Base-by-base conservation (phyloP, 371 early-diverging fungal species). In the Mortierella sp. region DNA sequence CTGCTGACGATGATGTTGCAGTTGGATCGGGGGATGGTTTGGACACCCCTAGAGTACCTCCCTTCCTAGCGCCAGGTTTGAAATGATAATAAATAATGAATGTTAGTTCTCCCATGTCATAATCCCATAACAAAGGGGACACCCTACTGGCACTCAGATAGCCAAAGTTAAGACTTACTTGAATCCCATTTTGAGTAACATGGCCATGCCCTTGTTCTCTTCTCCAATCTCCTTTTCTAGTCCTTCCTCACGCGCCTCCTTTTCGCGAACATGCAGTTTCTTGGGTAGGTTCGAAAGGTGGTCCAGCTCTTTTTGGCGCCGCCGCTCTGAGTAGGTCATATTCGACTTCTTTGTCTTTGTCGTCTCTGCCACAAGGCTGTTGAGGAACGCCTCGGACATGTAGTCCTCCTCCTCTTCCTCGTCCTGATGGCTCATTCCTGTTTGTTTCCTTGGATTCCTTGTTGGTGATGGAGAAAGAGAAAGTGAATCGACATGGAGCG, bases 171-270 rank as follows among this genome's bases (percentile, higher is more conserved):
- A 31, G 31, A 79, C 87, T 22, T 87, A 89, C 90, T 90, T 90
- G 86, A 90, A 94, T 0, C 93, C 94, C 92, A 94, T 92, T 41
- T 92, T 92, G 86, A 89, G 89, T 19, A 94, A 68, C 91, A 94
- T 90, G 40, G 91, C 83, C 90, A 92, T 91, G 29, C 94, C 94
- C 67, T 90, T 91, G 76, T 93, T 93, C 7, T 86, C 86, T 24
- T 85, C 84, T 9, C 86, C 88, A 11, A 93, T 68, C 40, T 84
- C 79, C 6, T 76, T 85, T 13, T 88, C 66, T 10, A 93, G 71
- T 0, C 92, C 93, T 41, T 85, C 80, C 58, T 91, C 88, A 40
- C 91, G 86, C 24, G 89, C 87, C 78, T 93, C 92, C 48, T 85
- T 70, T 50, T 88, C 88, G 24, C 88, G 68, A 41, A 87, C 79